These are phyloP conservation scores for Rhodamnia rubescens DNA, from an alignment of 345 rosid genomes.

Conservation along the genomic window DNA sequence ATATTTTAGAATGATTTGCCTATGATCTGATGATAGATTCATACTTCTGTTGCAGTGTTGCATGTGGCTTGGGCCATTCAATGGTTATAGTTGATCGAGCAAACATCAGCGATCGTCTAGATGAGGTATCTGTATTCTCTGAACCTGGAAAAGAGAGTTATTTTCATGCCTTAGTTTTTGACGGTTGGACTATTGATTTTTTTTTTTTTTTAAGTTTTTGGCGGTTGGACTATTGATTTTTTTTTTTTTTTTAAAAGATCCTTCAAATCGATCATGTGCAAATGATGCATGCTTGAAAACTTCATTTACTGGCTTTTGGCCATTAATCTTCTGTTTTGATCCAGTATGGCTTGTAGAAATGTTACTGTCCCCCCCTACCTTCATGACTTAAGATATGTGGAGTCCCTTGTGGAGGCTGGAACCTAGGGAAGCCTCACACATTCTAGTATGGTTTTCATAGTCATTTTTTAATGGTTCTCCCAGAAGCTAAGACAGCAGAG, in stretches of 20 bases:
- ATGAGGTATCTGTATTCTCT: slow-evolving; percentile 41
- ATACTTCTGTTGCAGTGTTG: slow-evolving; percentile 44
- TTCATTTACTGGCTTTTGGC: background rate
- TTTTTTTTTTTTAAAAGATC: background rate
- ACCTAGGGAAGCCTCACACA: background rate
- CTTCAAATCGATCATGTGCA: background rate
- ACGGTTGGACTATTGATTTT: background rate
- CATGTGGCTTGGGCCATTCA: slow-evolving; percentile 83
- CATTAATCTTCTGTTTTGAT: background rate
- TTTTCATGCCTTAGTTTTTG: background rate
- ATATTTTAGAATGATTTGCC: background rate
- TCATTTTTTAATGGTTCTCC: background rate
- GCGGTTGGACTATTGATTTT: background rate
- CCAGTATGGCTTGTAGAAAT: background rate
- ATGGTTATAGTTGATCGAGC: slow-evolving; percentile 80
- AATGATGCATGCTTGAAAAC: background rate
- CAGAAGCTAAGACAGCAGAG: background rate
- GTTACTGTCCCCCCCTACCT: background rate
- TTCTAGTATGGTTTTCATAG: background rate
- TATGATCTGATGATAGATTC: background rate
- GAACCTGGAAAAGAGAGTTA: background rate
- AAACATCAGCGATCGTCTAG: slow-evolving; percentile 56
- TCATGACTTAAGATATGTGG: background rate
- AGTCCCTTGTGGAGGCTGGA: background rate
- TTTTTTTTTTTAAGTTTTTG: background rate